phyloP scores from a whole-genome alignment of 257 asterid genomes.

The Gentiana straminea region DNA sequence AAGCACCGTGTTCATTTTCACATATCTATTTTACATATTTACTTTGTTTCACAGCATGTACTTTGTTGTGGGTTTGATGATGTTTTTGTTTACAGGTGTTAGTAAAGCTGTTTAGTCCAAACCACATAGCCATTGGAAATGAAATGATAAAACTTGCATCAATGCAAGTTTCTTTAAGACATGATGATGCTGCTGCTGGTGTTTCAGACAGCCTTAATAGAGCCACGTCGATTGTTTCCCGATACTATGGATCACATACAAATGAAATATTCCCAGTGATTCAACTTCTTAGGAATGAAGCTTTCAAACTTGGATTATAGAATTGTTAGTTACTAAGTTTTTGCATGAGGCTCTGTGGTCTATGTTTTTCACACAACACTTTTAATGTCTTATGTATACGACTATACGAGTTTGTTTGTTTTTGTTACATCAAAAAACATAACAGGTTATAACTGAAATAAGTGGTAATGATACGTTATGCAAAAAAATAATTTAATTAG shows the following conservation, averaged over 20 bases:
- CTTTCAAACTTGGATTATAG: constrained; percentile 3
- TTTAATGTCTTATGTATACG: too few species aligned
- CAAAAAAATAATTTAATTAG: too few species aligned
- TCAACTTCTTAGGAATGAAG: constrained; percentile 20
- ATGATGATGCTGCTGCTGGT: constrained; percentile 13
- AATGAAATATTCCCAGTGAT: constrained; percentile 45
- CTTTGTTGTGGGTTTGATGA: background rate
- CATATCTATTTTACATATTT: too few species aligned
- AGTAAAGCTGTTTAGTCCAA: constrained; percentile 53
- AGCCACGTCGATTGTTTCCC: constrained; percentile 34
- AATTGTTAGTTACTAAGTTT: constrained; percentile 4
- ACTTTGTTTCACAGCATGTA: too few species aligned
- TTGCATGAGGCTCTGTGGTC: too few species aligned
- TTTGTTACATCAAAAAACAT: too few species aligned
- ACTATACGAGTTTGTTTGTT: too few species aligned
- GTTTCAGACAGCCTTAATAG: constrained; percentile 17
- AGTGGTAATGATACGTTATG: too few species aligned
- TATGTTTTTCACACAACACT: too few species aligned
- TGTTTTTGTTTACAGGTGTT: constrained; percentile 45
- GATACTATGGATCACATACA: constrained; percentile 61
- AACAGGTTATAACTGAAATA: too few species aligned
- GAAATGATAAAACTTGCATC: constrained; percentile 76
- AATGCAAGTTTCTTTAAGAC: constrained; percentile 43
- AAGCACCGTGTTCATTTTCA: too few species aligned
- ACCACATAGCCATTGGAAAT: constrained; percentile 72